Evolutionary conservation across 2,329 filamentous ascomycete genomes (phyloP), one percentile per base, ranked within the genome.

Genomic region (Xylariomycetidae sp.): DNA sequence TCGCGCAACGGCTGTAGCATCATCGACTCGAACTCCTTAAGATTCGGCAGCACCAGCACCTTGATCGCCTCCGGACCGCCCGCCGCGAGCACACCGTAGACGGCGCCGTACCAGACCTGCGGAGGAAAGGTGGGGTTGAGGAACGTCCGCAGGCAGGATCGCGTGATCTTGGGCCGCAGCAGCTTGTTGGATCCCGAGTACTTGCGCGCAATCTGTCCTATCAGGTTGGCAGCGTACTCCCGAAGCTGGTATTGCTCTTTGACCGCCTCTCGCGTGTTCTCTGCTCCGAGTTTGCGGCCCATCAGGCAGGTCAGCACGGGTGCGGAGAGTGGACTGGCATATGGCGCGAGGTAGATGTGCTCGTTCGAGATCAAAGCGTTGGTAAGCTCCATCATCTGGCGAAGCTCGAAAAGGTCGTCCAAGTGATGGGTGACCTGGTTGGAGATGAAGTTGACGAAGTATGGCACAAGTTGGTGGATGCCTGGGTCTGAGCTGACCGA

Each of bases 401-500:
- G 81, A 15, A 98, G 70, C 5, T 88, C 78, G 56, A 95, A 95
- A 3, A 89, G 74, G 57, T 94, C 85, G 61, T 94, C 89, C 44
- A 95, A 74, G 47, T 82, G 84, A 58, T 98, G 92, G 1, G 92
- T 96, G 31, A 98, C 87, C 60, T 95, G 92, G 58, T 95, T 90
- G 14, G 88, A 82, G 50, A 96, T 84, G 59, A 95, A 96, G 57
- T 93, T 88, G 39, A 95, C 82, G 51, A 96, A 95, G 63, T 98
- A 98, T 0, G 92, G 92, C 18, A 95, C 80, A 8, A 98, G 76
- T 61, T 98, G 92, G 57, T 98, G 92, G 24, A 96, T 75, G 23
- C 90, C 90, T 0, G 92, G 88, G 53, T 98, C 92, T 37, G 87
- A 84, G 31, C 82, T 74, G 16, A 98, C 76, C 17, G 86, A 93